A percentile compares a stretch with the other conserved stretches of the same genome.
Evolutionary conservation across 805 yeast genomes (phyloP).

Genomic region (Aciculoconidium aculeatum): DNA sequence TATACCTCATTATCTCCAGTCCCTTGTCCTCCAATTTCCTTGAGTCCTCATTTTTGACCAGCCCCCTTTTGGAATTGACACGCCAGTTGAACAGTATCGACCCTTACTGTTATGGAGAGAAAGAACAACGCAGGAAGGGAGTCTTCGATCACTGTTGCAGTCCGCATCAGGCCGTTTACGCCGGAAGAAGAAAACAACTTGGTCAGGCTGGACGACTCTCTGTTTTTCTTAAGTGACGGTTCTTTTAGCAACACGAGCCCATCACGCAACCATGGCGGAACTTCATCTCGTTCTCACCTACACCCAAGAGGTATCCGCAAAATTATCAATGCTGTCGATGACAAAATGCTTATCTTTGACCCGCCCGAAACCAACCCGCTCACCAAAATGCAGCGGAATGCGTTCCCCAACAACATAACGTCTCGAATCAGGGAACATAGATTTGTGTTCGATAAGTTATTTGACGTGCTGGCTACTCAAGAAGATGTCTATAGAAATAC

Average conservation of each 20-base stretch:
- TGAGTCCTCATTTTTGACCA: no score
- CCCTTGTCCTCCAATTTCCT: no score
- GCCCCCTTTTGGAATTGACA: no score
- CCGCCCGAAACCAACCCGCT: slow-evolving; percentile 71
- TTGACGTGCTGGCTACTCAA: slow-evolving; percentile 63
- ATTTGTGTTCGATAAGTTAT: slow-evolving; percentile 76
- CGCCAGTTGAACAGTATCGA: no score
- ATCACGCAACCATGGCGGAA: slow-evolving; percentile 5
- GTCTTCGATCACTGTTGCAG: slow-evolving; percentile 71
- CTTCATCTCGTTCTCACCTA: slow-evolving; percentile 11
- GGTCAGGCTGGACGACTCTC: slow-evolving; percentile 32
- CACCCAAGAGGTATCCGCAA: slow-evolving; percentile 55
- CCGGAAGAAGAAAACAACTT: slow-evolving; percentile 45
- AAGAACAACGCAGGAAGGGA: slow-evolving; percentile 20
- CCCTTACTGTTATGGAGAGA: no score
- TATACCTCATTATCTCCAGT: no score
- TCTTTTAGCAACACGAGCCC: slow-evolving; percentile 31
- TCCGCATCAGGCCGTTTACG: slow-evolving; percentile 83
- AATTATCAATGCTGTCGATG: slow-evolving; percentile 76
- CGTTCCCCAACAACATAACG: slow-evolving; percentile 32
- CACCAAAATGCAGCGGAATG: slow-evolving; percentile 41
- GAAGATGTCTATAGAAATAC: slow-evolving; percentile 61
- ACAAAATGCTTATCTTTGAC: slow-evolving; percentile 79
- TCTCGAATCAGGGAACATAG: slow-evolving; percentile 63
- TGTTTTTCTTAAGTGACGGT: slow-evolving; percentile 50